Percentiles rank a stretch among this genome's conserved stretches.
Evolutionary conservation across 23 red algal species (phyloP).

Genomic region (Agarophyton chilense): DNA sequence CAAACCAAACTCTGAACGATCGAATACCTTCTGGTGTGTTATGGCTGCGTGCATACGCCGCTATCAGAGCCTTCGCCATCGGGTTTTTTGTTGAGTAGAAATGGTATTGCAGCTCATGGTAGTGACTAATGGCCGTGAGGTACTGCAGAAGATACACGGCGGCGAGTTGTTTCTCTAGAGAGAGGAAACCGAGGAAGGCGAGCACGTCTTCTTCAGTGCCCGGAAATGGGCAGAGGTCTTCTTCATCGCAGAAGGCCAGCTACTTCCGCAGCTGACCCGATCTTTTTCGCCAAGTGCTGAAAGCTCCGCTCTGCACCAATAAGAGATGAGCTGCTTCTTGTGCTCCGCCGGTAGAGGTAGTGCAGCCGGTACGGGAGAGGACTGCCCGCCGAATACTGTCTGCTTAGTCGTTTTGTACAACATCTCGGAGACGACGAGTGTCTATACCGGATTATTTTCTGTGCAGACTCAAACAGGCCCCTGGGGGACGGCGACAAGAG

Average conservation of each 20-base stretch:
- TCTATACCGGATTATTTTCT: no score
- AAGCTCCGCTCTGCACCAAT: background rate
- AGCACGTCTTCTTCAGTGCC: background rate
- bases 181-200: constrained; percentile 23
- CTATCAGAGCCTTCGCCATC: no score
- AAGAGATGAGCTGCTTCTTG: constrained; percentile 4
- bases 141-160: background rate
- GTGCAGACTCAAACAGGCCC: no score
- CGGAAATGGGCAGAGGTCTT: background rate
- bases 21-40: background rate
- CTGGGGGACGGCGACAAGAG: no score
- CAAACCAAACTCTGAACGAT: no score
- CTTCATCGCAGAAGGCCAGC: background rate
- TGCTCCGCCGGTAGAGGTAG: background rate
- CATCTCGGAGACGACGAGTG: no score
- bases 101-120: background rate
- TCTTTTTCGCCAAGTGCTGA: background rate
- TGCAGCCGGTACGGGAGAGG: no score
- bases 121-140: constrained; percentile 6
- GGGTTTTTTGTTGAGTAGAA: constrained; percentile 9
- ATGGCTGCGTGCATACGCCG: background rate
- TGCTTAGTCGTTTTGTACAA: no score
- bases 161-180: background rate
- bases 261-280: constrained; percentile 2
- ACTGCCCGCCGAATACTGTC: no score